Conservation (phyloP, 176 grass and related monocot genomes). For the Pharus latifolius region DNA sequence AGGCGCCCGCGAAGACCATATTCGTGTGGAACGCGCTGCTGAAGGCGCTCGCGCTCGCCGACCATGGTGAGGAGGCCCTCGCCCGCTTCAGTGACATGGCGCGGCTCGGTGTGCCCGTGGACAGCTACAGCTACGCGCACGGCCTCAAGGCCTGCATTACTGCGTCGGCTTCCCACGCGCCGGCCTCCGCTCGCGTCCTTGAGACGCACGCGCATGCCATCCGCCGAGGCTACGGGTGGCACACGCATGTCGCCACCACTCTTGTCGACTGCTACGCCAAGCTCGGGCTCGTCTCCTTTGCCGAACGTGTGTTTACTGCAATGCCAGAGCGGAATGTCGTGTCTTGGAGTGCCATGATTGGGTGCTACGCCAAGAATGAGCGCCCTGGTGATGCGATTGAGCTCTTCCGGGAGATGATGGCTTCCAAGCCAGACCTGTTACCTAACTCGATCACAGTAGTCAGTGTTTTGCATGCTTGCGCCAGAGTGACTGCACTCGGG, state of each 20-base stretch:
- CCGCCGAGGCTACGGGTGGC: slow-evolving; percentile 17
- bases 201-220: slow-evolving; percentile 48
- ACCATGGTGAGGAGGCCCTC: slow-evolving; percentile 60
- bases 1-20: slow-evolving; percentile 52
- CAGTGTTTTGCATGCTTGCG: slow-evolving; percentile 45
- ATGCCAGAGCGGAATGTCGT: slow-evolving; percentile 65
- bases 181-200: slow-evolving; percentile 29
- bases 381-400: slow-evolving; percentile 48
- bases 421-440: slow-evolving; percentile 29
- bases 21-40: slow-evolving; percentile 82
- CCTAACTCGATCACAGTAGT: slow-evolving; percentile 59
- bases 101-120: slow-evolving; percentile 21
- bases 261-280: slow-evolving; percentile 78
- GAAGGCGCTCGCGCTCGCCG: slow-evolving; percentile 45
- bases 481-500: slow-evolving; percentile 30
- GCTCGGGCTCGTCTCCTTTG: slow-evolving; percentile 39
- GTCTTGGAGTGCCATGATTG: slow-evolving; percentile 94
- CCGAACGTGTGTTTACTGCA: slow-evolving; percentile 39
- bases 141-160: slow-evolving; percentile 84
- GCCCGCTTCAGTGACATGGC: slow-evolving; percentile 49
- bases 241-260: slow-evolving; percentile 68
- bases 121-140: slow-evolving; percentile 68
- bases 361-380: slow-evolving; percentile 76
- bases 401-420: slow-evolving; percentile 68
- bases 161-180: slow-evolving; percentile 20